Evolutionary conservation across 148 eudicot species (phyloP).

Genomic region (Fallopia convolvulus): DNA sequence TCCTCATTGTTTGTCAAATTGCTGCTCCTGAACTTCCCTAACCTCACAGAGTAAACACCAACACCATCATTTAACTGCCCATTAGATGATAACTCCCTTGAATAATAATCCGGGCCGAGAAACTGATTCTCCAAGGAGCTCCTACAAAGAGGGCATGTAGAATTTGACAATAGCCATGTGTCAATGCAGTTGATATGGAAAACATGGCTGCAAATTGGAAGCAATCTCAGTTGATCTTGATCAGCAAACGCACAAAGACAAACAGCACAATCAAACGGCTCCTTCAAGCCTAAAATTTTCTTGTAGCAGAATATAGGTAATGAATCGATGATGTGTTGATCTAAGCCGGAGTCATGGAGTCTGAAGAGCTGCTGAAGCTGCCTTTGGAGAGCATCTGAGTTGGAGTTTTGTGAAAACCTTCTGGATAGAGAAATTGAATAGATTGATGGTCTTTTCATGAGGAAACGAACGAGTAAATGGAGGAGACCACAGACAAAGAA

Average conservation of each 20-base stretch:
- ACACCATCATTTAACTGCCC: constrained; percentile 21
- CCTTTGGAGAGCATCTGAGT: constrained; percentile 39
- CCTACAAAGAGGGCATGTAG: constrained; percentile 57
- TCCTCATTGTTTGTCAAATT: constrained; percentile 14
- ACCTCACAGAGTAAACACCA: constrained; percentile 31
- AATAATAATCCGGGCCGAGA: constrained; percentile 25
- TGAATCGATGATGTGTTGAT: constrained; percentile 39
- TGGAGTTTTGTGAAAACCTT: constrained; percentile 25
- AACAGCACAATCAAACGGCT: constrained; percentile 51
- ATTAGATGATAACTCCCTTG: constrained; percentile 22
- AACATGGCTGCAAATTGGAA: constrained; percentile 47
- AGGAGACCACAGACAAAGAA: constrained; percentile 46
- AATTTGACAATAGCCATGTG: constrained; percentile 47
- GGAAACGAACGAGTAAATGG: constrained; percentile 39
- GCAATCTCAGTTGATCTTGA: constrained; percentile 34
- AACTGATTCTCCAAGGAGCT: constrained; percentile 22
- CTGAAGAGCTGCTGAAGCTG: constrained; percentile 49
- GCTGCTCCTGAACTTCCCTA: constrained; percentile 45
- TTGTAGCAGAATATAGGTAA: constrained; percentile 38
- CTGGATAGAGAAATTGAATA: constrained; percentile 28
- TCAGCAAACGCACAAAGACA: constrained; percentile 38
- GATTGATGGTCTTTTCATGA: constrained; percentile 38
- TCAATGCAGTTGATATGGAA: constrained; percentile 44
- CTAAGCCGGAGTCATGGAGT: constrained; percentile 47
- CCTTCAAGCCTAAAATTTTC: constrained; percentile 32